A percentile compares a stretch with the other conserved stretches of the same genome.
phyloP scores from a whole-genome alignment of 352 stramenopile species.

The Pythium volutum region DNA sequence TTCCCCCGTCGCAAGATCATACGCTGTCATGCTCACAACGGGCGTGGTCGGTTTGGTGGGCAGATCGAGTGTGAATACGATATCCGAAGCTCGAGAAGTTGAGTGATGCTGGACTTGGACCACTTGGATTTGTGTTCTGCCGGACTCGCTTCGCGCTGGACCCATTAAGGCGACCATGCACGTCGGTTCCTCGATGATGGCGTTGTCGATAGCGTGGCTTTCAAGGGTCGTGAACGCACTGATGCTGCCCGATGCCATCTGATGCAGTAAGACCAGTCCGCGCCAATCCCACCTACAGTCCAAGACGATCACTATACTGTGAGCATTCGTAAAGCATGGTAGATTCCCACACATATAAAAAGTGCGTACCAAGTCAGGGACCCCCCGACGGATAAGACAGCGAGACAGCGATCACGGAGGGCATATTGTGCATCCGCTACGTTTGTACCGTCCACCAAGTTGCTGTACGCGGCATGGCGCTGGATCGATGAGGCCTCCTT shows the following conservation, averaged over 20 bases:
- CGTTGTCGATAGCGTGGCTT: neutral
- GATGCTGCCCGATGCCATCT: neutral
- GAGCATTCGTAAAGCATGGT: neutral
- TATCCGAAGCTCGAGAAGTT: neutral
- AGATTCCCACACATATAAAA: neutral
- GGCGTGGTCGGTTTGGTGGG: neutral
- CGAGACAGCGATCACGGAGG: slow-evolving; percentile 17
- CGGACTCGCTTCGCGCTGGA: neutral
- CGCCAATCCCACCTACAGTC: slow-evolving; percentile 27
- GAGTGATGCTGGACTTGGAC: neutral
- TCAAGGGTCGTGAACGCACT: neutral
- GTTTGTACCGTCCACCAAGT: slow-evolving; percentile 8
- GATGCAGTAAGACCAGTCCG: slow-evolving; percentile 11
- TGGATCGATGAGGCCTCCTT: slow-evolving; percentile 8
- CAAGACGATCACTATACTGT: too few relatives aligned
- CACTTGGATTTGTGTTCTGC: neutral
- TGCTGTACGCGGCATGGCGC: neutral
- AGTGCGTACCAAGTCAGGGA: slow-evolving; percentile 16
- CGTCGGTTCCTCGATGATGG: neutral
- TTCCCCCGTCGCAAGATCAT: neutral
- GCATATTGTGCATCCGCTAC: slow-evolving; percentile 8
- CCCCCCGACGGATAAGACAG: slow-evolving; percentile 14
- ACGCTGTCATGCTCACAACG: neutral
- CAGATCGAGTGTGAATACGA: neutral
- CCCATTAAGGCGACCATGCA: slow-evolving; percentile 2